Base-by-base conservation (phyloP, 2,329 filamentous ascomycete genomes). In the Pseudocercospora cruenta region DNA sequence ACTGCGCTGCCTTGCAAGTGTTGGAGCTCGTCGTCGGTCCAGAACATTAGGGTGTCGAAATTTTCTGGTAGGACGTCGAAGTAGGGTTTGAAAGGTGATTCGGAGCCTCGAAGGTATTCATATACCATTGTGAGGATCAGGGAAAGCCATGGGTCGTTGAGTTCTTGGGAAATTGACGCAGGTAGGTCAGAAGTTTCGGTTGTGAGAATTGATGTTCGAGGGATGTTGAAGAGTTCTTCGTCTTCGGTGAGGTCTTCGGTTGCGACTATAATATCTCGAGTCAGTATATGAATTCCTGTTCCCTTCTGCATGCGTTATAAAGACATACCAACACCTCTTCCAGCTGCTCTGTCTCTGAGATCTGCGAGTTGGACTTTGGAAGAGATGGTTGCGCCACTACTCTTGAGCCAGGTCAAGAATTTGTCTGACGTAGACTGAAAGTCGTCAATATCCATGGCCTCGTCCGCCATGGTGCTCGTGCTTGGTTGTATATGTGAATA, bases 21-120 rank as follows among this genome's bases (percentile, higher is more conserved):
- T 0, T 82, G 80, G 2, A 97, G 82, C 77, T 97, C 93, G 0
- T 82, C 80, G 0, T 85, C 81, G 1, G 86, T 82, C 94, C 94
- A 97, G 80, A 94, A 97, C 91, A 97, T 97, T 70, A 94, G 85
- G 1, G 92, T 96, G 77, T 95, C 87, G 75, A 97, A 97, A 1
- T 80, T 74, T 61, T 76, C 76, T 2, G 93, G 93, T 4, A 97
- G 83, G 21, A 96, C 83, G 64, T 88, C 84, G 70, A 96, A 88
- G 78, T 97, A 97, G 0, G 88, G 84, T 69, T 88, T 87, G 93
- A 93, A 97, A 8, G 79, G 80, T 0, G 93, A 96, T 0, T 80
- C 67, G 72, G 81, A 58, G 78, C 88, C 82, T 58, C 81, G 77
- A 78, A 88, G 84, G 67, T 84, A 83, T 80, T 97, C 93, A 78